Conservation (phyloP, 805 yeast genomes). For the Suhomyces sp. region DNA sequence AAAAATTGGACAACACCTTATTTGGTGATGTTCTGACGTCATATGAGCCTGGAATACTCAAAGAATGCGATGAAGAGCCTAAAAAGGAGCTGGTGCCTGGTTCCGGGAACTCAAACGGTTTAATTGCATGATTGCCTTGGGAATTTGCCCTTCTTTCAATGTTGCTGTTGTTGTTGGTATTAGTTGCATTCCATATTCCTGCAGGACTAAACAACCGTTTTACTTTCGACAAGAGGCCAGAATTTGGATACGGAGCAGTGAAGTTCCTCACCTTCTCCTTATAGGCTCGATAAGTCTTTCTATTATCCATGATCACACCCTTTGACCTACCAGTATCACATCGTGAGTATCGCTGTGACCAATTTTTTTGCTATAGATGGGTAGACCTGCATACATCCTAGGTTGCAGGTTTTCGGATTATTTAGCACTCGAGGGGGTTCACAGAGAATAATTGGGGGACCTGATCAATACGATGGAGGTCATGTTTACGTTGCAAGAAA, state of each 20-base stretch:
- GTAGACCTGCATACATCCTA: too few relatives aligned
- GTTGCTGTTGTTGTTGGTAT: background rate
- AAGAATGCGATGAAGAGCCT: slow-evolving; percentile 3
- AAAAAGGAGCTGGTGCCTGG: slow-evolving; percentile 1
- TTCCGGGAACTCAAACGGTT: slow-evolving; percentile 4
- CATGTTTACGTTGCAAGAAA: too few relatives aligned
- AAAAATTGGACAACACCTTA: slow-evolving; percentile 65
- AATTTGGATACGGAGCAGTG: slow-evolving; percentile 22
- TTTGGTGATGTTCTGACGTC: slow-evolving; percentile 35
- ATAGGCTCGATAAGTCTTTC: slow-evolving; percentile 31
- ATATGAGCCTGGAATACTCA: slow-evolving; percentile 11
- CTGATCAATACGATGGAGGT: too few relatives aligned
- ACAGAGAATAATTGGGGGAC: too few relatives aligned
- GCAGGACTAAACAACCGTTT: slow-evolving; percentile 22
- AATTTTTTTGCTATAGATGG: too few relatives aligned
- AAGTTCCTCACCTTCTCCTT: slow-evolving; percentile 22
- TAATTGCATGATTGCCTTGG: background rate
- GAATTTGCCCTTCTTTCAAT: background rate
- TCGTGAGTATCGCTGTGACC: too few relatives aligned
- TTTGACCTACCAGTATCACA: too few relatives aligned
- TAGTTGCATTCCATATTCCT: slow-evolving; percentile 1
- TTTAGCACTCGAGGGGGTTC: too few relatives aligned
- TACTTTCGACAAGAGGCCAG: slow-evolving; percentile 28
- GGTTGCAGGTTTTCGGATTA: too few relatives aligned
- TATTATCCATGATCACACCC: slow-evolving; percentile 39